Base-by-base conservation (phyloP, 176 grass and related monocot genomes). In the Zoysia japonica region DNA sequence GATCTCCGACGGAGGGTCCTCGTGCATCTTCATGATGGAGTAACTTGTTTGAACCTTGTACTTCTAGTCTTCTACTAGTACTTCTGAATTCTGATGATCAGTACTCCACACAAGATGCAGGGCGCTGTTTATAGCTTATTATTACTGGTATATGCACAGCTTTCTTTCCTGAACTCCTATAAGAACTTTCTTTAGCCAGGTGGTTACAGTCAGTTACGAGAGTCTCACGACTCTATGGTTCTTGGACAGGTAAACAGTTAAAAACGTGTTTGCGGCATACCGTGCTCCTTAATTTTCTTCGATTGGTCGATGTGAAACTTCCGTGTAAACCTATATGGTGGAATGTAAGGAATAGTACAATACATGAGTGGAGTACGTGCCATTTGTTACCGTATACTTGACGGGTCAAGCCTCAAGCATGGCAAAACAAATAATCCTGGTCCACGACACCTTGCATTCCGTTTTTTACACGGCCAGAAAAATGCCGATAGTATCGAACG, bases 1-100 rank as follows among this genome's bases (percentile, higher is more conserved):
- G 72, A 68, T 47, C 47, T 46, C 72, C 28, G 51, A 1, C 3
- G 80, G 79, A 11, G 3, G 43, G 5, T 62, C 56, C 7, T 76
- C 57, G 56, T 28, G 5, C 19, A 76, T 61, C 73, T 8, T 76
- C 73, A 76, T 76, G 55, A 11, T 63, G 2, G 38, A 37, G 28
- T 10, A 8, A 28, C 28, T 28, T 11, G 9, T 35, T 7, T 19
- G 1, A 10, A 35, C 28, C 28, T 28, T 28, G 28, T 28, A 28
- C 28, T 28, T 28, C 28, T 28, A 0, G 28, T 28, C 28, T 28
- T 35, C 57, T 59, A 7, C 19, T 35, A 35, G 28, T 4, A 35
- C 35, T 19, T 35, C 28, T 28, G 28, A 28, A 17, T 35, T 61
- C 19, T 28, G 28, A 28, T 56, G 54, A 61, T 7, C 57, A 61